These are phyloP conservation scores for Xylaria cubensis DNA, from an alignment of 495 filamentous ascomycete species.

Conservation along the genomic window DNA sequence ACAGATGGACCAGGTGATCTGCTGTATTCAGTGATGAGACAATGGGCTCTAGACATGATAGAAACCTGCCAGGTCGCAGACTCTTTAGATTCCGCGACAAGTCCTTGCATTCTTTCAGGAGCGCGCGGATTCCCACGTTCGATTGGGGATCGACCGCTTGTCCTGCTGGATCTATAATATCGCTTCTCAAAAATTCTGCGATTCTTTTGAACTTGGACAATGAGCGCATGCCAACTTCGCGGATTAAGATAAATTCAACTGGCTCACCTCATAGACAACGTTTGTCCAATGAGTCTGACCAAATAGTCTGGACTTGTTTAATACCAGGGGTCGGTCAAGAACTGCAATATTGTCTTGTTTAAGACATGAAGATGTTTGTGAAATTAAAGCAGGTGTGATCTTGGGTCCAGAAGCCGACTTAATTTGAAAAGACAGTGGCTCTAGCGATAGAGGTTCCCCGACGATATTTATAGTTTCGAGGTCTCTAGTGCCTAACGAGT, in stretches of 20 bases:
- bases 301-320: constrained; percentile 16
- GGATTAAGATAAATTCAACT: neutral
- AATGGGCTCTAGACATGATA: constrained; percentile 10
- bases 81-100: constrained; percentile 4
- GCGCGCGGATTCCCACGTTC: neutral
- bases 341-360: neutral
- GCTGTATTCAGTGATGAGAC: neutral
- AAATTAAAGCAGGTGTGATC: neutral
- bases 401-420: neutral
- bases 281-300: constrained; percentile 20
- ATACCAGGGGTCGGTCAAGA: neutral
- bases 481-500: neutral
- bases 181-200: neutral
- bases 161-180: neutral
- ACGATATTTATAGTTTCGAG: neutral
- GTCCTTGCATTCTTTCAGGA: constrained; percentile 13
- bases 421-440: neutral
- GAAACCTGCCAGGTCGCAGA: constrained; percentile 1
- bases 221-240: neutral
- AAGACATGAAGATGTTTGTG: neutral
- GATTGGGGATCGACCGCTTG: neutral
- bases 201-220: constrained; percentile 15
- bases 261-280: constrained; percentile 10
- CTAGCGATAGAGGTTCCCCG: neutral
- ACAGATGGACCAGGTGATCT: neutral